A percentile compares a stretch with the other conserved stretches of the same genome.
phyloP scores from a whole-genome alignment of 768 basidiomycete genomes.

The Podaxis sp. region DNA sequence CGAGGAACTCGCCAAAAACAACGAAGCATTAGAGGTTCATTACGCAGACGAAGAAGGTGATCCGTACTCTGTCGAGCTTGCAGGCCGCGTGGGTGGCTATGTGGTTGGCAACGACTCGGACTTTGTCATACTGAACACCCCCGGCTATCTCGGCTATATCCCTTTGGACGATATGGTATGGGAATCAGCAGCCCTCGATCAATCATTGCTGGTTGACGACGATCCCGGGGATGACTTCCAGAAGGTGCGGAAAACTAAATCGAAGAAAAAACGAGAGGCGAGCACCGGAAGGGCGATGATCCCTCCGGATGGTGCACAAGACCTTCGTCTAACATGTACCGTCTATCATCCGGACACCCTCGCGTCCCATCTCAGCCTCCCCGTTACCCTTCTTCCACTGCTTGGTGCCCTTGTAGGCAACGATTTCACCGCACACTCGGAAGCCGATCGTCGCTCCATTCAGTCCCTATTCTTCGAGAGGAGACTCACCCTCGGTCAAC shows the following conservation, averaged over 20 bases:
- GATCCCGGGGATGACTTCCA: slow-evolving; percentile 51
- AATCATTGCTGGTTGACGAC: slow-evolving; percentile 32
- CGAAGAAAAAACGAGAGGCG: slow-evolving; percentile 40
- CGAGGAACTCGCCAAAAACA: slow-evolving; percentile 31
- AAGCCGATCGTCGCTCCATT: slow-evolving; percentile 46
- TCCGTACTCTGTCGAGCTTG: slow-evolving; percentile 82
- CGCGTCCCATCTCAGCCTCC: slow-evolving; percentile 65
- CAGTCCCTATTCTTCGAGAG: slow-evolving; percentile 72
- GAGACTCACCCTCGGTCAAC: slow-evolving; percentile 53
- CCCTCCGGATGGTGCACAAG: slow-evolving; percentile 49
- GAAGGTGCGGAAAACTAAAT: slow-evolving; percentile 53
- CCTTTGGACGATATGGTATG: slow-evolving; percentile 78
- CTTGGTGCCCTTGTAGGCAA: slow-evolving; percentile 80
- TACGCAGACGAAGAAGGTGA: slow-evolving; percentile 84
- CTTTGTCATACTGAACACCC: slow-evolving; percentile 74
- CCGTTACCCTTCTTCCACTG: slow-evolving; percentile 71
- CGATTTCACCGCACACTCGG: slow-evolving; percentile 63
- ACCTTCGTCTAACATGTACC: slow-evolving; percentile 51
- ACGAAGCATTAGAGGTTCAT: slow-evolving; percentile 48
- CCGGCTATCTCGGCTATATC: slow-evolving; percentile 77
- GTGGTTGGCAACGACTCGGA: slow-evolving; percentile 83
- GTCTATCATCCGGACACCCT: slow-evolving; percentile 63
- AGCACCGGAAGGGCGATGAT: slow-evolving; percentile 42
- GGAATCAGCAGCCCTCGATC: slow-evolving; percentile 35
- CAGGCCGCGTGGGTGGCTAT: slow-evolving; percentile 69